Conservation (phyloP, 805 yeast genomes). For the Candida pseudofarinosa region DNA sequence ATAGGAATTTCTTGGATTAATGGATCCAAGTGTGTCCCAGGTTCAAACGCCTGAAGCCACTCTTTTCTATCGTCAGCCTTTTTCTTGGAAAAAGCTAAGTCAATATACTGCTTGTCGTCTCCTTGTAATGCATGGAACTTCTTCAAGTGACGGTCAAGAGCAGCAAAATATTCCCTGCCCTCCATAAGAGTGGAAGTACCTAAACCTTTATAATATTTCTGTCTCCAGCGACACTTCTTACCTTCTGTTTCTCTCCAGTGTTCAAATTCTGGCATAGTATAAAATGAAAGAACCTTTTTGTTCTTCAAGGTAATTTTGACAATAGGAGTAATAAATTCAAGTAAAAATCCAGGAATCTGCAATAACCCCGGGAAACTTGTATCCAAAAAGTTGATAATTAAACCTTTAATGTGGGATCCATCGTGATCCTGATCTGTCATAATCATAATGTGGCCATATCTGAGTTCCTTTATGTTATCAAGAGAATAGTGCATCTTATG, state of each 20-base stretch:
- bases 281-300: slow-evolving; percentile 65
- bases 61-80: slow-evolving; percentile 97
- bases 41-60: slow-evolving; percentile 87
- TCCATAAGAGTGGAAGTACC: slow-evolving; percentile 89
- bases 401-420: slow-evolving; percentile 96
- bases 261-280: slow-evolving; percentile 94
- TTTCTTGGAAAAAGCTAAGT: slow-evolving; percentile 89
- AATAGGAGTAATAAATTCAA: slow-evolving; percentile 95
- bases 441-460: slow-evolving; percentile 97
- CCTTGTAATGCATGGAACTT: slow-evolving; percentile 77
- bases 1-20: slow-evolving; percentile 74
- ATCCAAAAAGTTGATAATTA: slow-evolving; percentile 88
- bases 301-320: slow-evolving; percentile 72
- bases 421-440: slow-evolving; percentile 99
- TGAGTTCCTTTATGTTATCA: slow-evolving; percentile 62
- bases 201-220: slow-evolving; percentile 96
- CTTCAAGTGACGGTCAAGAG: slow-evolving; percentile 81
- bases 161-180: slow-evolving; percentile 82
- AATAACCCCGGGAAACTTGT: slow-evolving; percentile 91
- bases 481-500: slow-evolving; percentile 74
- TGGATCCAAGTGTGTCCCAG: slow-evolving; percentile 91
- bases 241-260: slow-evolving; percentile 88
- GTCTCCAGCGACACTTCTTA: slow-evolving; percentile 70
- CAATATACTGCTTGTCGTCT: slow-evolving; percentile 73
- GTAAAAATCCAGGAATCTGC: slow-evolving; percentile 83